Percentiles rank a stretch among this genome's conserved stretches.
Evolutionary conservation across 441 rosid species (phyloP).

Genomic region (Erodium trifolium): DNA sequence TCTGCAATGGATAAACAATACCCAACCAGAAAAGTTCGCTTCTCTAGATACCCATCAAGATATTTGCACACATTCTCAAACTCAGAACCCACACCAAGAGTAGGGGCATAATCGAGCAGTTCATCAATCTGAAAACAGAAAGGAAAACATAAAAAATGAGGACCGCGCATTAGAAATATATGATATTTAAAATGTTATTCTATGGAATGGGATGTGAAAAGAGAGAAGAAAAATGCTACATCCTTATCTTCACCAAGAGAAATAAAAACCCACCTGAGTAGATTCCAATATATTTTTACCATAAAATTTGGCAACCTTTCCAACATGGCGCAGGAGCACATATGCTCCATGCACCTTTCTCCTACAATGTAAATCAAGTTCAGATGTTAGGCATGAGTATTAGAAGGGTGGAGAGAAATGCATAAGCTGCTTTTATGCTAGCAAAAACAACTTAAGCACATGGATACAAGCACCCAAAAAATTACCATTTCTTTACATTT

Average conservation of each 20-base stretch:
- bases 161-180: neutral
- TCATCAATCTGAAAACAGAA: conserved; percentile 55
- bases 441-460: no score
- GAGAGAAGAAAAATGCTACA: no score
- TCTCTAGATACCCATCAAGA: conserved; percentile 42
- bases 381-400: neutral
- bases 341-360: conserved; percentile 43
- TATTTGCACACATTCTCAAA: conserved; percentile 67
- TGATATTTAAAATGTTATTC: neutral
- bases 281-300: conserved; percentile 44
- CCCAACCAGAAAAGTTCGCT: conserved; percentile 55
- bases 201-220: neutral
- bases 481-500: no score
- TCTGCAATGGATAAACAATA: conserved; percentile 67
- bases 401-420: neutral
- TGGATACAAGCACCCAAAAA: no score
- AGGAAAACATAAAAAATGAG: neutral
- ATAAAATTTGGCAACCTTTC: conserved; percentile 44
- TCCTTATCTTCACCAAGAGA: neutral
- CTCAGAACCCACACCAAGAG: conserved; percentile 65
- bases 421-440: no score
- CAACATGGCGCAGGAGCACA: conserved; percentile 58
- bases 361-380: conserved; percentile 24
- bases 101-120: conserved; percentile 64
- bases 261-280: conserved; percentile 37